A percentile compares a stretch with the other conserved stretches of the same genome.
Conservation (phyloP, 2,329 filamentous ascomycete species). For the Penicillium oxalicum region DNA sequence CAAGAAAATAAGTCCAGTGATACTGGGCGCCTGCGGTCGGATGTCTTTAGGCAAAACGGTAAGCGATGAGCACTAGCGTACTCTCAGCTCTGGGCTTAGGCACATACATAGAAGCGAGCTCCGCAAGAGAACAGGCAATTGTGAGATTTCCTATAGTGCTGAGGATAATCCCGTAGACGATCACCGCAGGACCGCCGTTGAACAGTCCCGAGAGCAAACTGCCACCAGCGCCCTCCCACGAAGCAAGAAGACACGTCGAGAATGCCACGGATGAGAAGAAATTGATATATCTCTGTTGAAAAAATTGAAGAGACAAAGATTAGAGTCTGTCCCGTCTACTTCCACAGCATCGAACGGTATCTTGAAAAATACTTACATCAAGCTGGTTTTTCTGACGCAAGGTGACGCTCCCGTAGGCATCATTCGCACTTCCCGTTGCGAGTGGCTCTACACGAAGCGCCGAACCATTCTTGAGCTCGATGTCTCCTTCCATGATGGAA, state of each 20-base stretch:
- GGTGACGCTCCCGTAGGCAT: conserved; percentile 4
- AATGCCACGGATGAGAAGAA: conserved; percentile 36
- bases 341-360: background rate
- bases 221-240: conserved; percentile 32
- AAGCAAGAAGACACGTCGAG: conserved; percentile 33
- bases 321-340: conserved; percentile 1
- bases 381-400: conserved; percentile 8
- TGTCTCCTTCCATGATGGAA: conserved; percentile 8
- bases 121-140: conserved; percentile 33
- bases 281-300: conserved; percentile 20
- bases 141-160: conserved; percentile 30
- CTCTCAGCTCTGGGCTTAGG: background rate
- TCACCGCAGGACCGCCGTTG: conserved; percentile 31
- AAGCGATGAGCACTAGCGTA: background rate
- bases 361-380: conserved; percentile 1
- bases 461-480: conserved; percentile 8
- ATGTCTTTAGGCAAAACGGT: background rate
- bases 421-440: conserved; percentile 3
- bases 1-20: conserved; percentile 33
- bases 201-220: conserved; percentile 21
- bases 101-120: conserved; percentile 34
- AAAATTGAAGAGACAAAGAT: background rate
- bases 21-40: conserved; percentile 31
- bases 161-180: conserved; percentile 32
- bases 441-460: conserved; percentile 5